Evolutionary conservation across 495 filamentous ascomycete genomes (phyloP).

Genomic region (Entonaema liquescens): DNA sequence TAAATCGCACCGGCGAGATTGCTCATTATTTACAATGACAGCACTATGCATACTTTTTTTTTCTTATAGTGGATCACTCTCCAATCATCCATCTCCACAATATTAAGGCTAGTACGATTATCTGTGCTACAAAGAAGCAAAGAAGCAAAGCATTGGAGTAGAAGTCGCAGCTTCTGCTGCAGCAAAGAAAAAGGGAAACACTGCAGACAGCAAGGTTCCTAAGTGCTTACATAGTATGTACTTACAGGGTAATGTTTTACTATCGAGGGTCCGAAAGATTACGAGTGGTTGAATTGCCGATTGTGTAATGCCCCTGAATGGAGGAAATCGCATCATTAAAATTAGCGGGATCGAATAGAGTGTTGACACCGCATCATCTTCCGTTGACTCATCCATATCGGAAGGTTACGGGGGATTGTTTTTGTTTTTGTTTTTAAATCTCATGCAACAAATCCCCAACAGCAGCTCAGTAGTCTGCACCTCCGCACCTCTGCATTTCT

Average conservation of each 20-base stretch:
- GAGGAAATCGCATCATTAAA: slow-evolving; percentile 19
- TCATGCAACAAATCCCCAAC: slow-evolving; percentile 15
- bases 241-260: not conserved
- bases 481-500: not conserved
- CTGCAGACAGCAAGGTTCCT: not conserved
- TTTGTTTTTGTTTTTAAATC: not conserved
- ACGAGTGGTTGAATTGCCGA: slow-evolving; percentile 19
- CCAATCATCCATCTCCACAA: slow-evolving; percentile 29
- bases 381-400: slow-evolving; percentile 37
- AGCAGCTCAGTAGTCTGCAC: not conserved
- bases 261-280: slow-evolving; percentile 9
- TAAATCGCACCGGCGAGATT: not conserved
- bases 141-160: not conserved
- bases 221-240: slow-evolving; percentile 1
- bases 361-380: slow-evolving; percentile 39
- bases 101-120: slow-evolving; percentile 32
- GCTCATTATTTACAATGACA: slow-evolving; percentile 16
- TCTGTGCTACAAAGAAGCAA: not conserved
- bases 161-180: not conserved
- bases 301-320: slow-evolving; percentile 20
- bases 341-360: slow-evolving; percentile 27
- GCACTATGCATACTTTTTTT: not conserved
- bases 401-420: slow-evolving; percentile 12
- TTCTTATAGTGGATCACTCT: not conserved
- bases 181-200: too few relatives aligned